Evolutionary conservation across 495 filamentous ascomycete genomes (phyloP), one percentile per base, ranked within the genome.

Genomic region (Oidiodendron maius): DNA sequence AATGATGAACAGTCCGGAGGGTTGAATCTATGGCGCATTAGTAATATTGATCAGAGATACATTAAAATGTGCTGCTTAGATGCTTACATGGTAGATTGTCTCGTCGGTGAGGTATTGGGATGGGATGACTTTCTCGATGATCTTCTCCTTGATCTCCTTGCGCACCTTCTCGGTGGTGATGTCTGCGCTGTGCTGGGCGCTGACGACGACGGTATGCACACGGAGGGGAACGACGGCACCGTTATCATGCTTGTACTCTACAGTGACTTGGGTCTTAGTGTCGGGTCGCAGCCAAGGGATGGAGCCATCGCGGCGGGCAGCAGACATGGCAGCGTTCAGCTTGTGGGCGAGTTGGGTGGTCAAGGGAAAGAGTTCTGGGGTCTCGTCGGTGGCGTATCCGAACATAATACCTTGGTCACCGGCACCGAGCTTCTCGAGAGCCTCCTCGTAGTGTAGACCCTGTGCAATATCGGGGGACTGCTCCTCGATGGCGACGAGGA

Each of bases 381-480:
- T 97, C 80, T 98, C 93, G 61, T 98, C 91, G 66, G 93, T 95
- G 63, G 93, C 93, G 83, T 98, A 98, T 58, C 93, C 93, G 71
- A 98, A 98, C 93, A 98, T 98, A 78, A 98, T 96, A 77, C 93
- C 93, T 77, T 98, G 93, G 75, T 98, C 93, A 86, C 93, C 93
- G 49, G 93, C 93, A 73, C 93, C 93, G 53, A 98, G 82, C 72
- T 95, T 84, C 82, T 98, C 93, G 51, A 98, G 83, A 56, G 87
- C 89, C 73, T 96, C 77, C 44, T 98, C 93, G 64, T 93, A 91
- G 73, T 96, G 87, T 22, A 98, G 85, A 77, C 93, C 93, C 71
- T 96, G 91, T 58, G 93, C 93, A 60, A 98, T 98, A 75, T 98
- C 93, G 55, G 91, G 87, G 49, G 91, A 96, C 74, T 98, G 93